These are phyloP conservation scores for Hymenotorrendiella dingleyae DNA, from an alignment of 2,329 filamentous ascomycete species.

Conservation along the genomic window DNA sequence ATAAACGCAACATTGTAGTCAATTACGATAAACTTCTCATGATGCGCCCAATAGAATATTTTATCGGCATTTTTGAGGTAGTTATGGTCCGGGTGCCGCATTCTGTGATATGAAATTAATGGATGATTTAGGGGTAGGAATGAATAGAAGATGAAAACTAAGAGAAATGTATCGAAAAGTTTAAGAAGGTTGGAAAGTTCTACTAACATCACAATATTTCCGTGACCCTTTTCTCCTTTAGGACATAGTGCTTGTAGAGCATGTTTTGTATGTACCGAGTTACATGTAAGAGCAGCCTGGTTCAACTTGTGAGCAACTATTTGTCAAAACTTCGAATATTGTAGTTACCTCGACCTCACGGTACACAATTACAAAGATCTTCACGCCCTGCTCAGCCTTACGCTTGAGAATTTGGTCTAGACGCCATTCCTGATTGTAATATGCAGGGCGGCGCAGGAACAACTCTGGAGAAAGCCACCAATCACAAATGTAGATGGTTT, in stretches of 20 bases:
- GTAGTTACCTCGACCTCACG: constrained; percentile 52
- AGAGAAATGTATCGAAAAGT: no score
- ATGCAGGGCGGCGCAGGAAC: constrained; percentile 79
- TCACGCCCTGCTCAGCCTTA: constrained; percentile 84
- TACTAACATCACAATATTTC: constrained; percentile 86
- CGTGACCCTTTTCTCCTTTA: constrained; percentile 71
- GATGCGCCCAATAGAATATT: constrained; percentile 97
- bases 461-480: constrained; percentile 95
- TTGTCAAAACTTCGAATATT: background rate
- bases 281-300: constrained; percentile 77
- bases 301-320: background rate
- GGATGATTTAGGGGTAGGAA: no score
- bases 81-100: constrained; percentile 94
- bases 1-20: constrained; percentile 90
- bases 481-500: constrained; percentile 92
- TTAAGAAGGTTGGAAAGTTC: no score
- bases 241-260: constrained; percentile 75
- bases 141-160: no score
- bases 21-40: constrained; percentile 95
- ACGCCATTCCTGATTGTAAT: constrained; percentile 76
- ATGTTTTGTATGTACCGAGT: constrained; percentile 88
- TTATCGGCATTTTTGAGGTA: constrained; percentile 92
- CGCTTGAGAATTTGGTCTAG: constrained; percentile 83
- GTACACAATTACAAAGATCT: constrained; percentile 91
- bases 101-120: no score